phyloP scores from a whole-genome alignment of 495 filamentous ascomycete genomes.

The Xylaria grammica region DNA sequence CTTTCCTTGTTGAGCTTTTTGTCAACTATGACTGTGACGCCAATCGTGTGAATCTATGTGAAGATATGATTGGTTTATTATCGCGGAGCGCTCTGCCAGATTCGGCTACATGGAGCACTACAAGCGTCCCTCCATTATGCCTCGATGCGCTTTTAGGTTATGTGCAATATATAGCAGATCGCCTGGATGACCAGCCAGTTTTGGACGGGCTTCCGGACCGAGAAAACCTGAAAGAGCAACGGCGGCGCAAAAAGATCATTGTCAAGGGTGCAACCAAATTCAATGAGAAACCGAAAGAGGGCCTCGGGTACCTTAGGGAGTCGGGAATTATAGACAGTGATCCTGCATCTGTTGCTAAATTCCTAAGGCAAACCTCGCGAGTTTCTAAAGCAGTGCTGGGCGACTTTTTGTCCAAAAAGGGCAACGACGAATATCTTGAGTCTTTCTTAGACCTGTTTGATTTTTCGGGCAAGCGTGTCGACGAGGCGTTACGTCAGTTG shows the following conservation, averaged over 20 bases:
- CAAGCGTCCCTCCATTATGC: conserved; percentile 94
- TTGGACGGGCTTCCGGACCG: conserved; percentile 71
- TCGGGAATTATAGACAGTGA: conserved; percentile 84
- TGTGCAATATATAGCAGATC: conserved; percentile 87
- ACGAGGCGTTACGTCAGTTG: conserved; percentile 86
- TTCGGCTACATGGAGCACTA: conserved; percentile 98
- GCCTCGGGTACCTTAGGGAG: conserved; percentile 81
- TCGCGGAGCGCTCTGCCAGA: conserved; percentile 96
- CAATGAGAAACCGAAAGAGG: conserved; percentile 91
- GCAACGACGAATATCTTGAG: conserved; percentile 78
- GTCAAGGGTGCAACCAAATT: conserved; percentile 89
- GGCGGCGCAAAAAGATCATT: conserved; percentile 82
- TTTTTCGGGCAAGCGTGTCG: conserved; percentile 82
- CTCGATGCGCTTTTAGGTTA: conserved; percentile 90
- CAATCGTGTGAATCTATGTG: conserved; percentile 88
- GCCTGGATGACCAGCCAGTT: conserved; percentile 72
- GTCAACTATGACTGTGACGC: conserved; percentile 98
- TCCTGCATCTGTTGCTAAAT: conserved; percentile 73
- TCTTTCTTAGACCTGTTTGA: conserved; percentile 86
- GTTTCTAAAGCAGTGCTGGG: conserved; percentile 90
- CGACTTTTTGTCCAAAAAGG: conserved; percentile 88
- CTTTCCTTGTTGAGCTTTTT: conserved; percentile 92
- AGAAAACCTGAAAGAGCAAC: conserved; percentile 66
- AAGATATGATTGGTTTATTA: conserved; percentile 91
- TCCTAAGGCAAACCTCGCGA: conserved; percentile 82